Percentiles rank a stretch among this genome's conserved stretches.
Conservation (phyloP, 2,329 filamentous ascomycete genomes). For the Fusarium odoratissimum region DNA sequence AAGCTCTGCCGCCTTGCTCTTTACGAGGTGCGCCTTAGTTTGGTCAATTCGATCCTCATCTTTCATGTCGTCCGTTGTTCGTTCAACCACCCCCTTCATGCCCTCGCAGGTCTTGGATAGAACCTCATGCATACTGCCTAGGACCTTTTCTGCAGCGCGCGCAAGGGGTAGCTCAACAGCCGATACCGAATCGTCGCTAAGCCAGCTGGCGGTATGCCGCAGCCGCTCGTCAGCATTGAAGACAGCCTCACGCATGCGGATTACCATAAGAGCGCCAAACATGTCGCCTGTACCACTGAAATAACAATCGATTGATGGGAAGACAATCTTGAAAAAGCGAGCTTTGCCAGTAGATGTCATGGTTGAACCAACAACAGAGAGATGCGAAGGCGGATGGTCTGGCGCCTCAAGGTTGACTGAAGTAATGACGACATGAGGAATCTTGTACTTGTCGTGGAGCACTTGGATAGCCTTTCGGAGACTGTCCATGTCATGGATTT, state of each 20-base stretch:
- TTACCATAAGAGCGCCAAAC: slow-evolving; percentile 93
- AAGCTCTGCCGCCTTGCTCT: slow-evolving; percentile 89
- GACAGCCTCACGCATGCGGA: slow-evolving; percentile 87
- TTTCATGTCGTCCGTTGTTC: slow-evolving; percentile 55
- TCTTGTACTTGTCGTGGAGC: slow-evolving; percentile 78
- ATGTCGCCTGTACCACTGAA: slow-evolving; percentile 98
- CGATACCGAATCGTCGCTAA: slow-evolving; percentile 77
- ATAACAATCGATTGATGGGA: slow-evolving; percentile 90
- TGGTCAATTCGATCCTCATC: slow-evolving; percentile 59
- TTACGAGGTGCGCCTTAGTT: slow-evolving; percentile 73
- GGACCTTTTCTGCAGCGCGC: slow-evolving; percentile 83
- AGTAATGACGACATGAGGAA: slow-evolving; percentile 94
- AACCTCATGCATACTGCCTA: slow-evolving; percentile 93
- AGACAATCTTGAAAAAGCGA: slow-evolving; percentile 88
- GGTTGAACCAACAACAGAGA: slow-evolving; percentile 83
- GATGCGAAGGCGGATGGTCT: slow-evolving; percentile 61
- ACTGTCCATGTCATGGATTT: slow-evolving; percentile 79
- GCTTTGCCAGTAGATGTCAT: slow-evolving; percentile 72
- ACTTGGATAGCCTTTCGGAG: slow-evolving; percentile 79
- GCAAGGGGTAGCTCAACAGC: slow-evolving; percentile 83
- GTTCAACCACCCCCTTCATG: slow-evolving; percentile 64
- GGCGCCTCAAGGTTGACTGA: slow-evolving; percentile 78
- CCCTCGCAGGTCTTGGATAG: slow-evolving; percentile 75
- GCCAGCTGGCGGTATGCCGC: slow-evolving; percentile 72
- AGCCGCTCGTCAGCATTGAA: slow-evolving; percentile 57